These are phyloP conservation scores for Geotrichum citri-aurantii DNA, from an alignment of 1,139 yeast genomes.

Conservation along the genomic window DNA sequence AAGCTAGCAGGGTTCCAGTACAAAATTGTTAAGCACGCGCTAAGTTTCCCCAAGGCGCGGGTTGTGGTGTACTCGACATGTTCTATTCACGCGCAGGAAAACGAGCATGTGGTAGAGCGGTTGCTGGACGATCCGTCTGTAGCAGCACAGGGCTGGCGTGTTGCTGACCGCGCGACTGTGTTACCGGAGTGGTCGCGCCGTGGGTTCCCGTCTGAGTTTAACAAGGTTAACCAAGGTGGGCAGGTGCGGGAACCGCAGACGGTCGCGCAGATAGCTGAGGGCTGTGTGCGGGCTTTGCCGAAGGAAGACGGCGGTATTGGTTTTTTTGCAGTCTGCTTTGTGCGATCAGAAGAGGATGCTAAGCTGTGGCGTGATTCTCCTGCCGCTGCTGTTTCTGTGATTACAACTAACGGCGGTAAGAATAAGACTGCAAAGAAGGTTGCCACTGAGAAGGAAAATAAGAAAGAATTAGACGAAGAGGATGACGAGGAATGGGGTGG, in stretches of 20 bases:
- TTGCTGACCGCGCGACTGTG: slow-evolving; percentile 57
- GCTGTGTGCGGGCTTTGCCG: slow-evolving; percentile 81
- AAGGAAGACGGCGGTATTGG: slow-evolving; percentile 95
- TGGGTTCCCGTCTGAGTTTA: slow-evolving; percentile 66
- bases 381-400: neutral
- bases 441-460: neutral
- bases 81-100: slow-evolving; percentile 88
- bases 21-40: slow-evolving; percentile 81
- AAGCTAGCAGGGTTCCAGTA: slow-evolving; percentile 82
- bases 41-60: slow-evolving; percentile 67
- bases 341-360: slow-evolving; percentile 31
- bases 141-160: slow-evolving; percentile 63
- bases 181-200: slow-evolving; percentile 82
- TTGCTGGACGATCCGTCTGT: slow-evolving; percentile 60
- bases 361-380: neutral
- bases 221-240: slow-evolving; percentile 31
- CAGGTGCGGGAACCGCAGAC: slow-evolving; percentile 29
- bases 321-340: slow-evolving; percentile 85
- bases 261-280: slow-evolving; percentile 55
- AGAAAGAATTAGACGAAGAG: neutral
- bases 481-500: slow-evolving; percentile 10
- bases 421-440: neutral
- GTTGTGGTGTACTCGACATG: slow-evolving; percentile 94
- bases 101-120: slow-evolving; percentile 83
- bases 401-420: neutral